Evolutionary conservation across 2,329 filamentous ascomycete genomes (phyloP).

Genomic region (Ophiostoma ulmi): DNA sequence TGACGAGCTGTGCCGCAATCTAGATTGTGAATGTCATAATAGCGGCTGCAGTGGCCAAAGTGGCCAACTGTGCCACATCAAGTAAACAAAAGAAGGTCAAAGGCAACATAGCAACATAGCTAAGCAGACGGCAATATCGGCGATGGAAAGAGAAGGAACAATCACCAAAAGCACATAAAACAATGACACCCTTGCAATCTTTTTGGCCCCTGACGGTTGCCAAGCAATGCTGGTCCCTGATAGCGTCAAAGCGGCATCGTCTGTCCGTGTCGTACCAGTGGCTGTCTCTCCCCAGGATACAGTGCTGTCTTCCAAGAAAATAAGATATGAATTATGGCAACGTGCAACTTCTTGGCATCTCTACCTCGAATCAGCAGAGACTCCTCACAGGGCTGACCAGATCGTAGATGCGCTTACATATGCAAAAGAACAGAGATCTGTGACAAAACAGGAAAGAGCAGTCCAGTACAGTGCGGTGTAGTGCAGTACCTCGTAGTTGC

Average conservation of each 20-base stretch:
- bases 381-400: not conserved
- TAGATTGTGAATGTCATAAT: not conserved
- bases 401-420: not conserved
- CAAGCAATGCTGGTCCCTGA: not conserved
- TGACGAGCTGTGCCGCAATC: conserved; percentile 8
- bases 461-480: not conserved
- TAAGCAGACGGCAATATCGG: not conserved
- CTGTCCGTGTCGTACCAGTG: not conserved
- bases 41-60: not conserved
- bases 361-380: not conserved
- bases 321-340: not conserved
- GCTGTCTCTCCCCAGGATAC: not conserved
- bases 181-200: not conserved
- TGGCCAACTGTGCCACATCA: not conserved
- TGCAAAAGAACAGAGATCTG: not conserved
- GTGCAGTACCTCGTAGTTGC: not conserved
- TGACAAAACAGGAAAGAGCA: not conserved
- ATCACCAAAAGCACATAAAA: not conserved
- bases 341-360: not conserved
- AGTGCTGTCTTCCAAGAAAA: not conserved
- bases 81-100: not conserved
- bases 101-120: not conserved
- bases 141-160: not conserved
- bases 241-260: conserved; percentile 9
- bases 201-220: not conserved